Base-by-base conservation (phyloP, 2,329 filamentous ascomycete genomes). In the Talaromyces albobiverticillius region DNA sequence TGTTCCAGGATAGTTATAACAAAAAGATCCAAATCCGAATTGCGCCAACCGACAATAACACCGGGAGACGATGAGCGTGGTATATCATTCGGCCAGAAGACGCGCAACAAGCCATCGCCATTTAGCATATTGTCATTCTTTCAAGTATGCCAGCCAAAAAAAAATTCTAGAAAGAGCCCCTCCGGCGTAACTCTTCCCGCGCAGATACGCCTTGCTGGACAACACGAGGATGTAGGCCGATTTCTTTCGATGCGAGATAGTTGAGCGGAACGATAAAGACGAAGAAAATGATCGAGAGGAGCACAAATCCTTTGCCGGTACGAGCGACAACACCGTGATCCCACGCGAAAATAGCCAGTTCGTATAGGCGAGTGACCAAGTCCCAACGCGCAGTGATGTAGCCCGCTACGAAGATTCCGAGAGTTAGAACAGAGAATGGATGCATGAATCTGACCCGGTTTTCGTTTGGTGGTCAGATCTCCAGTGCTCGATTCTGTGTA, bases 331-430 rank as follows among this genome's bases (percentile, higher is more conserved):
- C 94, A 70, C 93, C 91, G 89, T 97, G 90, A 74, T 97, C 89
- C 91, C 92, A 96, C 63, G 95, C 94, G 73, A 97, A 99, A 62
- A 96, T 88, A 63, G 90, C 89, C 67, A 99, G 85, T 76, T 99
- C 93, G 87, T 96, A 96, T 66, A 97, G 82, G 67, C 92, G 87
- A 65, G 93, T 96, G 63, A 96, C 91, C 60, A 99, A 86, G 77
- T 97, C 94, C 92, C 94, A 99, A 81, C 94, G 89, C 71, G 94
- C 94, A 77, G 94, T 99, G 74, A 93, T 97, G 82, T 99, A 99
- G 75, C 94, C 94, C 79, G 94, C 93, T 82, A 97, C 88, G 80
- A 99, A 99, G 79, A 99, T 96, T 78, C 89, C 91, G 78, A 96
- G 86, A 68, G 92, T 95, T 75, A 96, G 84, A 73, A 93, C 80